Base-by-base conservation (phyloP, 2,329 filamentous ascomycete species). In the Pezicula radicicola region DNA sequence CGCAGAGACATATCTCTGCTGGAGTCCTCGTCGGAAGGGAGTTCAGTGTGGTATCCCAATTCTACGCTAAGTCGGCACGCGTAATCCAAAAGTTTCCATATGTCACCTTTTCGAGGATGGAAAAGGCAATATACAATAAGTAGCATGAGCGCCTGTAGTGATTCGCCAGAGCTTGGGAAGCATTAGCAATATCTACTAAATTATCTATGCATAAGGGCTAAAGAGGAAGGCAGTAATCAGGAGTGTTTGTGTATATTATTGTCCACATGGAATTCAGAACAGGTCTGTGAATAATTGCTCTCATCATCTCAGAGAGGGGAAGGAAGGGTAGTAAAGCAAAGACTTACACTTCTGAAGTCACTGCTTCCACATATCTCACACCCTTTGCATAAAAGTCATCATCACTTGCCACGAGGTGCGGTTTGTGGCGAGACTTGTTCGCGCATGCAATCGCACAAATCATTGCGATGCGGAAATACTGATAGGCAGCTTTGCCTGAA, bases 211-310 rank as follows among this genome's bases (percentile, higher is more conserved):
- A 25, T 25, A 25, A 25, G 25, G 4, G 25, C 25, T 25, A 7
- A 25, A 4, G 25, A 25, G 25, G 6, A 7, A 3, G 25, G 4
- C 4, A 6, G 25, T 6, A 6, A 7, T 25, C 6, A 25, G 25
- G 25, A 25, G 25, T 25, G 25, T 7, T 25, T 25, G 25, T 25
- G 1, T 25, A 85, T 73, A 25, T 72, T 52, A 75, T 68, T 75
- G 79, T 88, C 85, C 78, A 88, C 85, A 89, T 77, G 60, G 64
- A 67, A 72, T 87, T 90, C 85, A 79, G 87, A 87, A 88, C 87
- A 91, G 87, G 86, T 91, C 87, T 90, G 86, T 90, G 87, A 87
- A 81, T 75, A 73, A 79, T 73, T 66, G 74, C 70, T 79, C 75
- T 90, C 85, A 88, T 89, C 88, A 89, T 83, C 66, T 75, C 19